Conservation (phyloP, 2,329 filamentous ascomycete species). For the Lachnellula subtilissima region DNA sequence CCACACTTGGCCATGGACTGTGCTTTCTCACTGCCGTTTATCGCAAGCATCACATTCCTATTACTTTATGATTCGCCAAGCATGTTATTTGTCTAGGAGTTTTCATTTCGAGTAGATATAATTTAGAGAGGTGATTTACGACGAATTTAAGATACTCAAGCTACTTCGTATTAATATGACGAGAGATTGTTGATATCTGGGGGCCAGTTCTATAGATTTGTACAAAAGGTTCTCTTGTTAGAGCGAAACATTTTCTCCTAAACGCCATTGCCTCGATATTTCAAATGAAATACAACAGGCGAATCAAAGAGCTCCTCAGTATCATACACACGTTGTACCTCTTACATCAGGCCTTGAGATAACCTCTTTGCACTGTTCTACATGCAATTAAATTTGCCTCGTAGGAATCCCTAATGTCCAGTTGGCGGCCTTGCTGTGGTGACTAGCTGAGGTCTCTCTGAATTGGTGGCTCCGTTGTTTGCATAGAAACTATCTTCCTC, state of each 20-base stretch:
- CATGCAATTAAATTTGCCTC: neutral
- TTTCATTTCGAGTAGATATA: too few species aligned
- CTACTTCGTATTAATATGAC: neutral
- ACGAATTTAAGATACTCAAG: neutral
- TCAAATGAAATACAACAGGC: neutral
- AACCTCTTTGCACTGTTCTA: neutral
- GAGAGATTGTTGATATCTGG: neutral
- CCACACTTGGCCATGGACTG: too few species aligned
- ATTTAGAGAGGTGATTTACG: neutral
- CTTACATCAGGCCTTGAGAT: neutral
- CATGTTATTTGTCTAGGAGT: too few species aligned
- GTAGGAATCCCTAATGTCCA: neutral
- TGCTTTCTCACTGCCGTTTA: too few species aligned
- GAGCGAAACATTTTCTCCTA: neutral
- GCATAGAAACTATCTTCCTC: constrained; percentile 6
- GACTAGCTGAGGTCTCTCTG: constrained; percentile 4
- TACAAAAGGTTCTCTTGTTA: neutral
- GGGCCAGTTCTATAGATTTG: neutral
- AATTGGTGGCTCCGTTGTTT: neutral
- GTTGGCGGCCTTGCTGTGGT: neutral
- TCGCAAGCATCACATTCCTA: too few species aligned
- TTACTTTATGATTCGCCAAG: too few species aligned
- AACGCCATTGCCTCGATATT: neutral
- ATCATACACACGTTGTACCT: neutral
- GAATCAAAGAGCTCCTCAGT: neutral